phyloP scores from a whole-genome alignment of 2,329 filamentous ascomycete genomes.

The Nemania sp. region DNA sequence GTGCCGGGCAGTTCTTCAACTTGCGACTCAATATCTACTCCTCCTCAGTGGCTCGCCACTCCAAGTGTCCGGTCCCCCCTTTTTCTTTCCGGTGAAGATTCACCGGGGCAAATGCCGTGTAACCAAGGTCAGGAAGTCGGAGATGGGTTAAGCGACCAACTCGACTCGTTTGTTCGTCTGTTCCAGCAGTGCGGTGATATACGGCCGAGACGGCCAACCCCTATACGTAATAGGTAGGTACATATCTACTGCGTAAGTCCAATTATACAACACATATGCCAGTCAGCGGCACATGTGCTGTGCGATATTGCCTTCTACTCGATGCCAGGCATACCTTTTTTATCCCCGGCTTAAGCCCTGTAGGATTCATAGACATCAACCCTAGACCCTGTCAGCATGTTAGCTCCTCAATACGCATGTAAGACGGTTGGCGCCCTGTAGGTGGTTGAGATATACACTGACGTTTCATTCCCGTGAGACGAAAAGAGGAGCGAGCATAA shows the following conservation, averaged over 20 bases:
- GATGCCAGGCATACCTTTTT: slow-evolving; percentile 4
- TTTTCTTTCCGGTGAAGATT: too few species aligned
- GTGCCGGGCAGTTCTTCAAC: too few species aligned
- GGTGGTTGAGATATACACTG: not conserved
- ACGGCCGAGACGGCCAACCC: not conserved
- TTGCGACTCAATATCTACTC: too few species aligned
- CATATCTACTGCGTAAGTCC: not conserved
- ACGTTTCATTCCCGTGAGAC: slow-evolving; percentile 2
- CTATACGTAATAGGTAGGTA: not conserved
- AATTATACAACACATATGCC: slow-evolving; percentile 3
- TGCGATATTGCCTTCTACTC: not conserved
- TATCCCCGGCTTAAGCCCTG: slow-evolving; percentile 4
- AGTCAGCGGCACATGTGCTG: slow-evolving; percentile 10
- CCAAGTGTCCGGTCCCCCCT: too few species aligned
- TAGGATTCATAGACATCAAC: not conserved
- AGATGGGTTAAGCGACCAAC: too few species aligned
- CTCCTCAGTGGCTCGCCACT: too few species aligned
- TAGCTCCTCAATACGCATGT: slow-evolving; percentile 6
- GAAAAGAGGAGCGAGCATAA: not conserved
- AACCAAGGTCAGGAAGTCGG: too few species aligned
- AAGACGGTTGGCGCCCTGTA: not conserved
- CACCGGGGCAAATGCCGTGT: too few species aligned
- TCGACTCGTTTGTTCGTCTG: too few species aligned
- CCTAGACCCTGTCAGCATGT: slow-evolving; percentile 4
- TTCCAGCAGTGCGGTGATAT: too few species aligned